Percentiles rank a stretch among this genome's conserved stretches.
Evolutionary conservation across 73 alveolate species (phyloP).

Genomic region (Paramecium pentaurelia): DNA sequence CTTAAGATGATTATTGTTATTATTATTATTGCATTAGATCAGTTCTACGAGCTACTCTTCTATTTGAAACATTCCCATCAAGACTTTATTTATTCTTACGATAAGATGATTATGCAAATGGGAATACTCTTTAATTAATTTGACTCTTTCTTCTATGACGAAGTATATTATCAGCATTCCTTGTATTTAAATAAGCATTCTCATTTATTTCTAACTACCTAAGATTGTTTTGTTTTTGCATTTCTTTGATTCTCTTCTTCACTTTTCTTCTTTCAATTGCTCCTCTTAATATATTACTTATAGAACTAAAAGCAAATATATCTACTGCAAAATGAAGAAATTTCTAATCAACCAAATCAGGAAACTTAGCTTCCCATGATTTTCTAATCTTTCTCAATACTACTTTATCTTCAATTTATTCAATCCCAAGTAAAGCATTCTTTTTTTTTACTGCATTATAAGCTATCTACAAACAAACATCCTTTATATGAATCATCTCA

Average conservation of each 20-base stretch:
- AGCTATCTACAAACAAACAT: slow-evolving; percentile 35
- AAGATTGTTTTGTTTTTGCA: not conserved
- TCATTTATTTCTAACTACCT: not conserved
- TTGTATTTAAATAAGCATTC: not conserved
- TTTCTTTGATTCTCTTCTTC: not conserved
- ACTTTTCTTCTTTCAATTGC: not conserved
- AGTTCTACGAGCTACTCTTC: not conserved
- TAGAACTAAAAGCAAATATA: not conserved
- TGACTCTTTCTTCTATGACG: not conserved
- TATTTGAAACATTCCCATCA: not conserved
- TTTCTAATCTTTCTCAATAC: slow-evolving; percentile 1
- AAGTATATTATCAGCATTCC: not conserved
- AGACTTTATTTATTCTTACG: not conserved
- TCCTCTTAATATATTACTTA: not conserved
- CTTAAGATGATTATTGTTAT: not conserved
- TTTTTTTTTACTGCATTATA: not conserved
- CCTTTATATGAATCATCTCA: slow-evolving; percentile 39
- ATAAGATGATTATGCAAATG: not conserved
- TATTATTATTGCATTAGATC: not conserved
- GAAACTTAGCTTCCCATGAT: slow-evolving; percentile 28
- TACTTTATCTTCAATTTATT: not conserved
- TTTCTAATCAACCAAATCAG: not conserved
- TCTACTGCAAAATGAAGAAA: slow-evolving; percentile 1
- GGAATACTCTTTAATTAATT: not conserved
- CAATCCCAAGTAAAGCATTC: not conserved